A percentile compares a stretch with the other conserved stretches of the same genome.
These are phyloP conservation scores for Acephala macrosclerotiorum DNA, from an alignment of 2,329 filamentous ascomycete species.

Conservation along the genomic window DNA sequence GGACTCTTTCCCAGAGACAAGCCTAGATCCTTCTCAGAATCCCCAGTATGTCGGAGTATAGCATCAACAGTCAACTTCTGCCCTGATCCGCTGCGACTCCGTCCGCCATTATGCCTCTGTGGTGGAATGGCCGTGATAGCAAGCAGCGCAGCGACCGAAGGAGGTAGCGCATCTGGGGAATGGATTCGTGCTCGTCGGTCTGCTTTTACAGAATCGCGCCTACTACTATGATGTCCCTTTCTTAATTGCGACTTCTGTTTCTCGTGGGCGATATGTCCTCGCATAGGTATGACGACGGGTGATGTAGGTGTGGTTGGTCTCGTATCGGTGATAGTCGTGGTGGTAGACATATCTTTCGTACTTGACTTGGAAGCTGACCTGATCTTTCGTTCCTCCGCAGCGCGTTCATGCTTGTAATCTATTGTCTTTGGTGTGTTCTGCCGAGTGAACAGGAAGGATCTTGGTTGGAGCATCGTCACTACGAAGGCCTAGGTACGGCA, in stretches of 20 bases:
- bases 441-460: constrained; percentile 39
- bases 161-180: constrained; percentile 61
- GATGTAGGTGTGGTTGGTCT: constrained; percentile 38
- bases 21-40: constrained; percentile 61
- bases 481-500: constrained; percentile 24
- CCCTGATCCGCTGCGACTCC: constrained; percentile 29
- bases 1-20: constrained; percentile 60
- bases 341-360: constrained; percentile 18
- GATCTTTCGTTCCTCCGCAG: constrained; percentile 24
- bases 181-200: constrained; percentile 51
- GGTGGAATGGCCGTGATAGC: constrained; percentile 67
- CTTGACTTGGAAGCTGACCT: constrained; percentile 22
- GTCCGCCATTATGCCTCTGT: constrained; percentile 43
- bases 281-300: constrained; percentile 42
- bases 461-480: constrained; percentile 37
- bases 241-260: constrained; percentile 33
- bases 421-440: constrained; percentile 23
- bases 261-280: constrained; percentile 33
- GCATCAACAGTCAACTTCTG: constrained; percentile 62
- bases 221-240: constrained; percentile 34
- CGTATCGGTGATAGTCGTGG: constrained; percentile 23
- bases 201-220: constrained; percentile 24
- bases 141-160: constrained; percentile 66
- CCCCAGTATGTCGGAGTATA: constrained; percentile 60
- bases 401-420: constrained; percentile 30